Evolutionary conservation across 2,329 filamentous ascomycete genomes (phyloP).

Genomic region (Chaetothyriales sp.): DNA sequence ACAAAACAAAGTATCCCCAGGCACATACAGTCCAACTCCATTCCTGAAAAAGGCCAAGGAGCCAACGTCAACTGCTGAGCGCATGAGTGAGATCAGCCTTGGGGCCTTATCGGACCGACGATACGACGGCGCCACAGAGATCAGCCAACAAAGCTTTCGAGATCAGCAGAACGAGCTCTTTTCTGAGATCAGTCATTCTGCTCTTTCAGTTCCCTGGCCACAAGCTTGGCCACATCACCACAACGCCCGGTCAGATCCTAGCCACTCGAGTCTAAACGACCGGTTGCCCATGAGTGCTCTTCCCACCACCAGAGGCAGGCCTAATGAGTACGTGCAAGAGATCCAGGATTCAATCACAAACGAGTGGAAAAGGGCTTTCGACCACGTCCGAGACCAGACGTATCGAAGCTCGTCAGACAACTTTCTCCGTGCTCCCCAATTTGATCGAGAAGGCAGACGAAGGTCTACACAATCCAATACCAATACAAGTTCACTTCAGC

Average conservation of each 20-base stretch:
- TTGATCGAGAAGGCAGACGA: constrained; percentile 11
- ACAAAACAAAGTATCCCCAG: neutral
- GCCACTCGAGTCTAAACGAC: neutral
- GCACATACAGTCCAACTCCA: neutral
- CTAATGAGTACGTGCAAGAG: neutral
- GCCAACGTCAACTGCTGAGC: constrained; percentile 7
- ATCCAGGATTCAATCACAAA: constrained; percentile 6
- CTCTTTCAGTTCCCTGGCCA: neutral
- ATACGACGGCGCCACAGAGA: constrained; percentile 9
- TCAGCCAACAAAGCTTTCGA: constrained; percentile 4
- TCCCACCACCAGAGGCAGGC: neutral
- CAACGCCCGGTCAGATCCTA: neutral
- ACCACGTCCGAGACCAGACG: constrained; percentile 5
- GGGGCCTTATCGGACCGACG: constrained; percentile 4
- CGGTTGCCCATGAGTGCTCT: neutral
- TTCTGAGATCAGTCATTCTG: constrained; percentile 5
- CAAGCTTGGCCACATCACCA: too few species aligned
- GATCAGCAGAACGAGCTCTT: constrained; percentile 7
- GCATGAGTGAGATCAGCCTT: constrained; percentile 10
- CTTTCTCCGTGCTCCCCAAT: constrained; percentile 10
- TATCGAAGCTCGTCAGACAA: constrained; percentile 5
- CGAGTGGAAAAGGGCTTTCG: constrained; percentile 10
- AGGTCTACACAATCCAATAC: constrained; percentile 6
- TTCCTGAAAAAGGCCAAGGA: neutral
- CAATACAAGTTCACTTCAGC: constrained; percentile 1